Conservation (phyloP, 192 early-diverging fungal species). For the Coemansia reversa region DNA sequence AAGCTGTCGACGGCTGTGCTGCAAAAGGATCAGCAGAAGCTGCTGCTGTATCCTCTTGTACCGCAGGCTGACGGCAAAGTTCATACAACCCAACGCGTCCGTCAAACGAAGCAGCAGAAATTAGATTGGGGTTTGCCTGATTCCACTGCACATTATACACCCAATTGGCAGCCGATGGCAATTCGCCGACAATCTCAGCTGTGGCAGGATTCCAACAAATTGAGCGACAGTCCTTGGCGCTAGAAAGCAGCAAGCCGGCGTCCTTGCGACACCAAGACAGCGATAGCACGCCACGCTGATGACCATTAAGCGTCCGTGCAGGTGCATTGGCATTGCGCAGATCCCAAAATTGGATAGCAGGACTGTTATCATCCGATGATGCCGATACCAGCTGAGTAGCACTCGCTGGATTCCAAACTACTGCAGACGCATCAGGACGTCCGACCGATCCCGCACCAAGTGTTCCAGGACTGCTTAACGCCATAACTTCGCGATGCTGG, state of each 20-base stretch:
- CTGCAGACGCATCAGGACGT: constrained; percentile 74
- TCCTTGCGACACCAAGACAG: constrained; percentile 96
- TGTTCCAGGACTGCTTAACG: constrained; percentile 61
- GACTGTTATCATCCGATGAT: constrained; percentile 88
- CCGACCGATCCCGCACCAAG: constrained; percentile 54
- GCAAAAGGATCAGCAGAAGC: constrained; percentile 75
- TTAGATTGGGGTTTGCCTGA: constrained; percentile 87
- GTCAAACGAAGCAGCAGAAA: constrained; percentile 88
- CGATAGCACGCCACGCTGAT: constrained; percentile 88
- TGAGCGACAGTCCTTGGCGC: constrained; percentile 94
- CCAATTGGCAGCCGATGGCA: constrained; percentile 88
- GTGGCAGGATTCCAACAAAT: constrained; percentile 89
- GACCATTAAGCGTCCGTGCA: constrained; percentile 78
- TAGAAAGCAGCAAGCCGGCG: constrained; percentile 84
- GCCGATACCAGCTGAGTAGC: constrained; percentile 92
- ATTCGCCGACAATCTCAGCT: constrained; percentile 85
- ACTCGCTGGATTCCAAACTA: constrained; percentile 93
- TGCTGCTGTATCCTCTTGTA: constrained; percentile 34
- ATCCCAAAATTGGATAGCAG: constrained; percentile 92
- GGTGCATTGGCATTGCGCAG: constrained; percentile 93
- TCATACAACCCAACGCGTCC: constrained; percentile 88
- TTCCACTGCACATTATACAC: constrained; percentile 96
- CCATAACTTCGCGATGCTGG: constrained; percentile 80
- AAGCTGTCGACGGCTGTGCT: constrained; percentile 34
- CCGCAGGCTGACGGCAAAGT: constrained; percentile 42